Evolutionary conservation across 2,329 filamentous ascomycete genomes (phyloP), one percentile per base, ranked within the genome.

Genomic region (Bipolaris sorokiniana): DNA sequence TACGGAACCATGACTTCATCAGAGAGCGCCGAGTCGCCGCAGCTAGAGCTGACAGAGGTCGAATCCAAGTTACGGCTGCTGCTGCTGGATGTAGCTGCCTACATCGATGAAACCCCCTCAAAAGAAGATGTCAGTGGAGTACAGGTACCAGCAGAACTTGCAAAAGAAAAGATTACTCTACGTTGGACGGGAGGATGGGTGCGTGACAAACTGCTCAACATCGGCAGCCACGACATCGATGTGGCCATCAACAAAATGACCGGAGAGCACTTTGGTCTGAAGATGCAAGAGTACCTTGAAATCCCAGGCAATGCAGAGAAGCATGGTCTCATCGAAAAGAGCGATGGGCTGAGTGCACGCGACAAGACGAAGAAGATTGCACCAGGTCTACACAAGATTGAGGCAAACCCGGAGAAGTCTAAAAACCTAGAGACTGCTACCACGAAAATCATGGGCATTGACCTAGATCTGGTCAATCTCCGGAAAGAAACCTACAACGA

Each of bases 341-440:
- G 68, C 38, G 69, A 71, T 6, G 71, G 76, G 51, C 71, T 75
- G n/a, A 74, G 69, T 22, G 65, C 68, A n/a, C 73, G 68, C 13
- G 75, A 77, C 64, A 81, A 80, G 69, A 77, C 74, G 16, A 83
- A 84, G 50, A 88, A 88, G 54, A 82, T 95, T 51, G 88, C 90
- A 13, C 67, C 70, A 48, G 89, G 86, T 61, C 82, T 97, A 31
- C 90, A 97, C 81, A 96, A 92, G 76, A 94, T 97, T 65, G 89
- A 90, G 50, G 89, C 89, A 55, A 98, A 98, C 74, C 94, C 93
- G 0, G 92, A 97, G 70, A 97, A 97, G 79, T 97, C 92, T 18
- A 98, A 98, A 78, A 91, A 98, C 73, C 84, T 98, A 13, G 94
- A 96, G 77, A 98, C 94, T 0, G 90, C 92, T 47, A 96, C 92